Conservation (phyloP, 306 rosid genomes). For the Purshia tridentata region DNA sequence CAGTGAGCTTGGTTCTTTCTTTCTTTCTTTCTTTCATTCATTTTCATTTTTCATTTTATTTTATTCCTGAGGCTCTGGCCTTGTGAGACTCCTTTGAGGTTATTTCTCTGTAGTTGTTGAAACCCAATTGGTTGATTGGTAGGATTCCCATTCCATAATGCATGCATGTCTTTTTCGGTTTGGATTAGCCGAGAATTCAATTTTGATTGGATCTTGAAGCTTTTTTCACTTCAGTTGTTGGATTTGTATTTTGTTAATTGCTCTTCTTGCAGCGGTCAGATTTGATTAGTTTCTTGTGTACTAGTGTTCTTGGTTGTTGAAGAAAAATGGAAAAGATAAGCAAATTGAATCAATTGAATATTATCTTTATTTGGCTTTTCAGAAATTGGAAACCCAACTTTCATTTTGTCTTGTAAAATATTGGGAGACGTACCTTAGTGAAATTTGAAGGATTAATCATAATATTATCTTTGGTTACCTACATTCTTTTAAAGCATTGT, state of each 20-base stretch:
- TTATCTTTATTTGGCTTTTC: not conserved
- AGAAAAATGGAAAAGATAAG: not conserved
- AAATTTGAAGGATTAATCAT: not conserved
- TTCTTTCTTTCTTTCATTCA: not conserved
- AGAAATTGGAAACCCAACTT: not conserved
- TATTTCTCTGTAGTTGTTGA: conserved; percentile 8
- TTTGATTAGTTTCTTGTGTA: not conserved
- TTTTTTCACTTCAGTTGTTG: not conserved
- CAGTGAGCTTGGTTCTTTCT: not conserved
- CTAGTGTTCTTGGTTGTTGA: not conserved
- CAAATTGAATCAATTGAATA: not conserved
- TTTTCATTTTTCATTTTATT: not conserved
- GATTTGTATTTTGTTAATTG: not conserved
- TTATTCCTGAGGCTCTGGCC: not conserved
- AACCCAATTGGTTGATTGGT: not conserved
- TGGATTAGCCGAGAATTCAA: not conserved
- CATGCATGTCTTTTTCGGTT: conserved; percentile 1
- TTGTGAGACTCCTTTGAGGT: conserved; percentile 13
- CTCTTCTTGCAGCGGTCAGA: not conserved
- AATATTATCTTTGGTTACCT: not conserved
- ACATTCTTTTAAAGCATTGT: not conserved
- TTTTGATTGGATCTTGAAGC: conserved; percentile 17
- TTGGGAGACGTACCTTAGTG: not conserved
- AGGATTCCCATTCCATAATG: conserved; percentile 1
- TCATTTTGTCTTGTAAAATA: not conserved